Evolutionary conservation across 768 basidiomycete species (phyloP).

Genomic region (Pleurotus citrinopileatus): DNA sequence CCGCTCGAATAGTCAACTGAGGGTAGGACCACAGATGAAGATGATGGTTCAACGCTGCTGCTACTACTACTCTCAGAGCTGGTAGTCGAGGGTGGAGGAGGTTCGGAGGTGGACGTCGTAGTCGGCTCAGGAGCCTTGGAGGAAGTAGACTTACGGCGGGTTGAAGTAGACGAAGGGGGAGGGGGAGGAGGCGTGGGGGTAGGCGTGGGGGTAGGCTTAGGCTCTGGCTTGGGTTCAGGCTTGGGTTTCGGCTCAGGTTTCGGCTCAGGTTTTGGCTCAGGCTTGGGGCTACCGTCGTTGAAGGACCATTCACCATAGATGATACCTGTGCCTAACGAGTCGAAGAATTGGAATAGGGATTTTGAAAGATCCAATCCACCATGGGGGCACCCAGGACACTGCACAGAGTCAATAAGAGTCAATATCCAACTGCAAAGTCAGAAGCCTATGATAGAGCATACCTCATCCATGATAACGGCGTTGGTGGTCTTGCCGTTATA

Average conservation of each 20-base stretch:
- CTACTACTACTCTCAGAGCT: conserved; percentile 14
- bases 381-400: conserved; percentile 68
- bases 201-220: conserved; percentile 26
- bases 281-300: conserved; percentile 32
- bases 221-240: conserved; percentile 14
- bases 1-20: conserved; percentile 20
- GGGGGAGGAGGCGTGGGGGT: conserved; percentile 16
- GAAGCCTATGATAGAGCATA: conserved; percentile 22
- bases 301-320: conserved; percentile 63
- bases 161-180: conserved; percentile 14
- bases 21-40: conserved; percentile 15
- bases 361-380: conserved; percentile 67
- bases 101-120: conserved; percentile 18
- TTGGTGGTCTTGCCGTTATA: conserved; percentile 55
- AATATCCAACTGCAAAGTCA: conserved; percentile 1
- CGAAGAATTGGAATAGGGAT: conserved; percentile 67
- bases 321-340: conserved; percentile 43
- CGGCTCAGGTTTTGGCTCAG: conserved; percentile 15
- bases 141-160: conserved; percentile 10
- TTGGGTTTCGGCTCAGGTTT: conserved; percentile 11
- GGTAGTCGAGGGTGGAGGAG: conserved; percentile 21
- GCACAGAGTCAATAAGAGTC: background rate
- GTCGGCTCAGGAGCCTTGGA: conserved; percentile 9
- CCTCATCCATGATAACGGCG: conserved; percentile 66
- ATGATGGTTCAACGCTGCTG: conserved; percentile 14